A percentile compares a stretch with the other conserved stretches of the same genome.
Evolutionary conservation across 371 early-diverging fungal species (phyloP).

Genomic region (Actinomucor elegans): DNA sequence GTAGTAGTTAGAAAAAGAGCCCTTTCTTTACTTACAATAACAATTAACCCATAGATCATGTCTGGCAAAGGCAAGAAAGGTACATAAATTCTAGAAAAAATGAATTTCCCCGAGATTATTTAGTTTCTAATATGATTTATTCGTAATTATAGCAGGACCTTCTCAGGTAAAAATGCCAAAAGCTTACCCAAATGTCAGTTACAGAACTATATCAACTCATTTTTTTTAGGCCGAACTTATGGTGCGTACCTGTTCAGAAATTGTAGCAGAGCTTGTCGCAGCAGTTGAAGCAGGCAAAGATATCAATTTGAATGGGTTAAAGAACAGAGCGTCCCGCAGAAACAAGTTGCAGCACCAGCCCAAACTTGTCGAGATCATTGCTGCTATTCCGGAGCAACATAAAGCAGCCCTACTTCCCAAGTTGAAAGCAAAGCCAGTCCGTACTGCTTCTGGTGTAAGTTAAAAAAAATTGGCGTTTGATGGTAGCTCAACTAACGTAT

Average conservation of each 20-base stretch:
- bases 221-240: constrained; percentile 69
- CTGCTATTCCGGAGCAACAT: constrained; percentile 97
- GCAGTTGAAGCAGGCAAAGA: constrained; percentile 71
- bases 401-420: constrained; percentile 81
- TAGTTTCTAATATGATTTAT: not conserved
- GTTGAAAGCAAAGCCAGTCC: constrained; percentile 96
- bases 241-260: constrained; percentile 86
- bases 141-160: constrained; percentile 23
- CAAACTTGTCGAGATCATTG: constrained; percentile 98
- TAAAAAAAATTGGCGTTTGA: not conserved
- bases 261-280: constrained; percentile 84
- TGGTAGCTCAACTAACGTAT: not conserved
- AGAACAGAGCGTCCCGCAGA: constrained; percentile 71
- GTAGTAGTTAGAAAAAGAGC: too few species aligned
- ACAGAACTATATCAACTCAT: not conserved
- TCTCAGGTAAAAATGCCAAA: constrained; percentile 24
- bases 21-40: constrained; percentile 21
- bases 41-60: constrained; percentile 9
- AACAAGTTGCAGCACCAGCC: constrained; percentile 90
- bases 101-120: not conserved
- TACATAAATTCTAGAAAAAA: not conserved
- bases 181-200: not conserved
- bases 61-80: constrained; percentile 37
- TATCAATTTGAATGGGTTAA: constrained; percentile 89
- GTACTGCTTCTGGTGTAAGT: constrained; percentile 97